phyloP scores from a whole-genome alignment of 129 eudicot genomes.

The Tagetes erecta region DNA sequence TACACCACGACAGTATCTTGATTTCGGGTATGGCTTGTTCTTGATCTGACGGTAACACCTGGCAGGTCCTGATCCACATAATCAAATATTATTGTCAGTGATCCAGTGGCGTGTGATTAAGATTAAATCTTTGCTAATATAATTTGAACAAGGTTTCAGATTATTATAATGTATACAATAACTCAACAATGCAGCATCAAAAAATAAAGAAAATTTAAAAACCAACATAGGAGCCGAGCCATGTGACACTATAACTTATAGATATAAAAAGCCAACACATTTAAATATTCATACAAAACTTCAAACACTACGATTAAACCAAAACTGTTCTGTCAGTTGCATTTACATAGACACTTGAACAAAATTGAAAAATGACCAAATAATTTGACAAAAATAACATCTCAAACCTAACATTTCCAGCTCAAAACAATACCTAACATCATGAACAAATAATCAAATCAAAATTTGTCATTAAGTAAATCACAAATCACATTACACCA shows the following conservation, averaged over 20 bases:
- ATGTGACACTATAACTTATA: too few relatives aligned
- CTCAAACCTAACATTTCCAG: background rate
- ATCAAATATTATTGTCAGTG: background rate
- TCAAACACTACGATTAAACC: too few relatives aligned
- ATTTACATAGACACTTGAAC: too few relatives aligned
- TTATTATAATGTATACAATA: too few relatives aligned
- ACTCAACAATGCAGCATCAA: too few relatives aligned
- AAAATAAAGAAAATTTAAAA: too few relatives aligned
- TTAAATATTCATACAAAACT: too few relatives aligned
- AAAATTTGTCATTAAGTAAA: background rate
- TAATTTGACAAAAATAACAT: background rate
- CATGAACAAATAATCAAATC: background rate
- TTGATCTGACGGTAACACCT: conserved; percentile 87
- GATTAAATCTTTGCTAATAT: too few relatives aligned
- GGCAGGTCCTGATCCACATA: conserved; percentile 59
- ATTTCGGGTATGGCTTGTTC: conserved; percentile 83
- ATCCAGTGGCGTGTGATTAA: background rate
- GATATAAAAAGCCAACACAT: too few relatives aligned
- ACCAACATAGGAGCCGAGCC: too few relatives aligned
- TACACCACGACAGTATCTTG: conserved; percentile 85
- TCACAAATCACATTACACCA: background rate
- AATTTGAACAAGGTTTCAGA: too few relatives aligned
- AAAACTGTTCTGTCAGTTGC: too few relatives aligned
- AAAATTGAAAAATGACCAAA: background rate
- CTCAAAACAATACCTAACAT: background rate